Conservation (phyloP, 2,329 filamentous ascomycete species). For the Orbilia oligospora region DNA sequence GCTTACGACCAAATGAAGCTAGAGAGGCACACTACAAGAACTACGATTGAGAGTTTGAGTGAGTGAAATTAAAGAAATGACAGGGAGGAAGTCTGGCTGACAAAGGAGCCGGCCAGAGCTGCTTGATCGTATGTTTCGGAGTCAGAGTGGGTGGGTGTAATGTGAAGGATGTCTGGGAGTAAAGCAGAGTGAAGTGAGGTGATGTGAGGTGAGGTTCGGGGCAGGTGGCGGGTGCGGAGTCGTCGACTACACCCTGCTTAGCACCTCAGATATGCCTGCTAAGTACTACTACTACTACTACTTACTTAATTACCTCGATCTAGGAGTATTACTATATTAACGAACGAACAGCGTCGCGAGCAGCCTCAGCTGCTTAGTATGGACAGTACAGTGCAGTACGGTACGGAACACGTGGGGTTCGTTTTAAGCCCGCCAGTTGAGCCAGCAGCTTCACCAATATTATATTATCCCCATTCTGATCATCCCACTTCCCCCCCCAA, state of each 20-base stretch:
- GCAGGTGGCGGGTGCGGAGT: constrained; percentile 46
- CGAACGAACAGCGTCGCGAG: constrained; percentile 6
- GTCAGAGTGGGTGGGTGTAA: too few species aligned
- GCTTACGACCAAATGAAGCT: constrained; percentile 37
- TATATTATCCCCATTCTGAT: constrained; percentile 8
- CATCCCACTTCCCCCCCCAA: constrained; percentile 20
- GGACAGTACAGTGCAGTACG: constrained; percentile 3
- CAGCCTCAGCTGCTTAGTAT: too few species aligned
- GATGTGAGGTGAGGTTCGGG: constrained; percentile 6
- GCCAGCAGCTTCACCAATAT: neutral
- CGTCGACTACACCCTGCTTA: neutral
- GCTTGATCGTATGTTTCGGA: neutral
- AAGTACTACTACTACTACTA: too few species aligned
- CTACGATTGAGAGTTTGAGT: constrained; percentile 23
- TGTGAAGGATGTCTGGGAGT: neutral
- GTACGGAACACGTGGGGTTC: constrained; percentile 46
- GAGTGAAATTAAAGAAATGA: constrained; percentile 38
- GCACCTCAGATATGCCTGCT: too few species aligned
- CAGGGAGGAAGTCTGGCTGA: constrained; percentile 18
- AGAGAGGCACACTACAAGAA: constrained; percentile 32
- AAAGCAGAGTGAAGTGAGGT: constrained; percentile 7
- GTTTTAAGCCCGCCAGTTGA: too few species aligned
- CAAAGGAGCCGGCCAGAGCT: constrained; percentile 19
- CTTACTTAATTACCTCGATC: too few species aligned
- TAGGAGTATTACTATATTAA: neutral